Evolutionary conservation across 352 stramenopile species (phyloP).

Genomic region (Phytophthora citricola): DNA sequence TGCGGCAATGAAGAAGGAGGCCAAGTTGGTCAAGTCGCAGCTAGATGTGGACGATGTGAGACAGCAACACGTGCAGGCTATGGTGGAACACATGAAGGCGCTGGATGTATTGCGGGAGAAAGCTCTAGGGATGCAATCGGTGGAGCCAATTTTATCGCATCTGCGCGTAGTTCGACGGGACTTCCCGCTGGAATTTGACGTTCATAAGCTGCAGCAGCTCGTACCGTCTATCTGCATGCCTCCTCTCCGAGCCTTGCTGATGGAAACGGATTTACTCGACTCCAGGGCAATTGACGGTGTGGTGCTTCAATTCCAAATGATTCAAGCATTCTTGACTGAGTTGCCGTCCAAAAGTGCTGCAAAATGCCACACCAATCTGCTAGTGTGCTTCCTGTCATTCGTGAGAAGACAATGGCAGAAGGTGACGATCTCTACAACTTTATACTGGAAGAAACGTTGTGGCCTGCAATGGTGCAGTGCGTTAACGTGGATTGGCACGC

Average conservation of each 20-base stretch:
- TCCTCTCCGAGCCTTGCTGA: slow-evolving; percentile 57
- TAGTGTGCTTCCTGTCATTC: slow-evolving; percentile 70
- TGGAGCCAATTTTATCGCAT: slow-evolving; percentile 51
- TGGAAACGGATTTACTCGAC: slow-evolving; percentile 49
- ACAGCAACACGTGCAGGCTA: slow-evolving; percentile 52
- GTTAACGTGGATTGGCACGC: slow-evolving; percentile 74
- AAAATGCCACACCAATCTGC: slow-evolving; percentile 12
- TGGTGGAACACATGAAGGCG: slow-evolving; percentile 52
- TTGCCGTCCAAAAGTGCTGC: slow-evolving; percentile 23
- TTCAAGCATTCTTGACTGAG: slow-evolving; percentile 73
- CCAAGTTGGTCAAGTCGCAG: slow-evolving; percentile 65
- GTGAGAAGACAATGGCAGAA: slow-evolving; percentile 60
- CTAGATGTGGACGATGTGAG: slow-evolving; percentile 66
- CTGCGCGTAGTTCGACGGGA: slow-evolving; percentile 50
- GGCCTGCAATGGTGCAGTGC: slow-evolving; percentile 70
- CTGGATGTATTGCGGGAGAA: slow-evolving; percentile 44
- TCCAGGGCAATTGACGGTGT: slow-evolving; percentile 28
- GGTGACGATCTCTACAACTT: slow-evolving; percentile 81
- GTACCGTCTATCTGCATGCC: slow-evolving; percentile 74
- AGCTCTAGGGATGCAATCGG: slow-evolving; percentile 42
- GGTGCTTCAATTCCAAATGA: slow-evolving; percentile 56
- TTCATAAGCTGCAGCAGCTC: slow-evolving; percentile 74
- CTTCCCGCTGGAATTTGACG: slow-evolving; percentile 77
- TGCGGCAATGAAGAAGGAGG: slow-evolving; percentile 68
- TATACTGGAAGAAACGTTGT: slow-evolving; percentile 79